Percentiles rank a stretch among this genome's conserved stretches.
Evolutionary conservation across 176 grass and related monocot species (phyloP).

Genomic region (Musa itinerans): DNA sequence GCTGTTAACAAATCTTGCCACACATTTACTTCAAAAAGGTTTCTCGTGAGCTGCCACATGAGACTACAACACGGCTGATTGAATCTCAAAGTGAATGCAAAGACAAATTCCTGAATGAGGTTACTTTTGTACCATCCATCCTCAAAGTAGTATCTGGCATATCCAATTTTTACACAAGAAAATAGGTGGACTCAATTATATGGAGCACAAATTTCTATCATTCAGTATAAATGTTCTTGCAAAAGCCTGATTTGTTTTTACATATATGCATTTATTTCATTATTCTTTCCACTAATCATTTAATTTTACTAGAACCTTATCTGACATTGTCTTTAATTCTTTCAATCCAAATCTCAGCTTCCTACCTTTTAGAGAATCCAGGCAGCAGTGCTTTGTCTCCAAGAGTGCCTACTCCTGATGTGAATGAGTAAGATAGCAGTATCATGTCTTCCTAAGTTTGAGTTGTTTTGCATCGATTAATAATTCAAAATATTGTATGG

Average conservation of each 20-base stretch:
- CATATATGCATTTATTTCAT: too few relatives aligned
- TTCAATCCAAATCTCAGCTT: conserved; percentile 36
- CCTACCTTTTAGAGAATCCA: conserved; percentile 73
- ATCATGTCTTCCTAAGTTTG: conserved; percentile 44
- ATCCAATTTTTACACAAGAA: background rate
- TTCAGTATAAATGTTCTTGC: too few relatives aligned
- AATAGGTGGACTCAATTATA: too few relatives aligned
- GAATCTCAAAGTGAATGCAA: background rate
- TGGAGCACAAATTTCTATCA: too few relatives aligned
- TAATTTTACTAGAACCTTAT: background rate
- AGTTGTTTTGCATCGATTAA: background rate
- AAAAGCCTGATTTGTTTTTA: too few relatives aligned
- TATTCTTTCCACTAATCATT: background rate
- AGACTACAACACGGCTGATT: too few relatives aligned
- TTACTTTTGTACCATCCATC: background rate
- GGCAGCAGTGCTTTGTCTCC: conserved; percentile 64
- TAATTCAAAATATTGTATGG: background rate
- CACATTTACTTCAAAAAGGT: too few relatives aligned
- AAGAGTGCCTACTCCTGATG: conserved; percentile 59
- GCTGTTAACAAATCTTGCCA: too few relatives aligned
- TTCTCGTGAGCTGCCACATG: too few relatives aligned
- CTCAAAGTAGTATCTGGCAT: background rate
- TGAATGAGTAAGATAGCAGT: conserved; percentile 60
- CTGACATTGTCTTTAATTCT: background rate
- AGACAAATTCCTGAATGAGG: background rate